A percentile compares a stretch with the other conserved stretches of the same genome.
These are phyloP conservation scores for Solanum okadae DNA, from an alignment of 257 asterid species.

Conservation along the genomic window DNA sequence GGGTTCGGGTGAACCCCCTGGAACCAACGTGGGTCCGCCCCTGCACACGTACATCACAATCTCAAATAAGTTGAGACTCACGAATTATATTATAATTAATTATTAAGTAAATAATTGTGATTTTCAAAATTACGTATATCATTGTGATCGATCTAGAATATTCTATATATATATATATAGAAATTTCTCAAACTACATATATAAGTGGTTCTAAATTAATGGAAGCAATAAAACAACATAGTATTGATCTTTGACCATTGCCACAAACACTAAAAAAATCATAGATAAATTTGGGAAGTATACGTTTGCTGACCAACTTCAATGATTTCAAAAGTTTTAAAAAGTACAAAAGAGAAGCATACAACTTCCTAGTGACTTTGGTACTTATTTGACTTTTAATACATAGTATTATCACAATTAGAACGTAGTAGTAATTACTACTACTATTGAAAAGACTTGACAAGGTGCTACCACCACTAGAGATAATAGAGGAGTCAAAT, in stretches of 20 bases:
- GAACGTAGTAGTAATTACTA: not conserved
- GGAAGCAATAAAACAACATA: not conserved
- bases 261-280: not conserved
- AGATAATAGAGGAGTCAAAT: not conserved
- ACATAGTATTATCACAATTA: not conserved
- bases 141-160: not conserved
- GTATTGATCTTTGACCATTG: not conserved
- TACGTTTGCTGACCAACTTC: not conserved
- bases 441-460: not conserved
- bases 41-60: not conserved
- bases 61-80: not conserved
- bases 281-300: not conserved
- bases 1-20: no score
- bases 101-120: not conserved
- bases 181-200: not conserved
- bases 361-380: not conserved
- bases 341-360: not conserved
- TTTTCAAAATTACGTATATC: not conserved
- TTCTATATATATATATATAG: not conserved
- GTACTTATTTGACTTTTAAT: not conserved
- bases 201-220: not conserved
- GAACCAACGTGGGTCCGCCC: no score
- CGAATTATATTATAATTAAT: not conserved
- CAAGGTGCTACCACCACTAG: not conserved
- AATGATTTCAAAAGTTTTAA: not conserved